phyloP scores from a whole-genome alignment of 1,139 yeast genomes.

The Zygoascus sp. region DNA sequence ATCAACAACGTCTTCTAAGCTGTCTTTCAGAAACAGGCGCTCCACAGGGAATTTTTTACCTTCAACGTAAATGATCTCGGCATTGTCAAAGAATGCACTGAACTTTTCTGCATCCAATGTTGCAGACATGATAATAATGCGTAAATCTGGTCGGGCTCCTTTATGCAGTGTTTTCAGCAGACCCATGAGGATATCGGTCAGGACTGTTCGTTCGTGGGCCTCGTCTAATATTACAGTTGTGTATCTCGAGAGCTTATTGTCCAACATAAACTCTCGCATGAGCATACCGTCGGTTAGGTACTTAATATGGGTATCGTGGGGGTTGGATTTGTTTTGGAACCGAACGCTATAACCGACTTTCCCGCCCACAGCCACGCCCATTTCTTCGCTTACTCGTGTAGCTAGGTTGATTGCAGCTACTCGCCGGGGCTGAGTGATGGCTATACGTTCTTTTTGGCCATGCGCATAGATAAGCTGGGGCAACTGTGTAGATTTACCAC shows the following conservation, averaged over 20 bases:
- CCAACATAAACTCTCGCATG: slow-evolving; percentile 81
- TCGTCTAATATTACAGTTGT: slow-evolving; percentile 85
- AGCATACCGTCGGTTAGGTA: slow-evolving; percentile 98
- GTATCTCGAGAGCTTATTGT: slow-evolving; percentile 58
- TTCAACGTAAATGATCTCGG: slow-evolving; percentile 79
- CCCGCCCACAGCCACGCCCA: slow-evolving; percentile 60
- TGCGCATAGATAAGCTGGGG: slow-evolving; percentile 62
- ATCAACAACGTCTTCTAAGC: slow-evolving; percentile 80
- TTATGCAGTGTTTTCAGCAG: slow-evolving; percentile 59
- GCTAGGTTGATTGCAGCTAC: slow-evolving; percentile 97
- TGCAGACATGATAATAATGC: slow-evolving; percentile 83
- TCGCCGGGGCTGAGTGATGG: slow-evolving; percentile 95
- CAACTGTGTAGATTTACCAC: slow-evolving; percentile 94
- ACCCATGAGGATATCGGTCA: slow-evolving; percentile 87
- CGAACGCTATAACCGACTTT: slow-evolving; percentile 95
- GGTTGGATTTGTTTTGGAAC: slow-evolving; percentile 55
- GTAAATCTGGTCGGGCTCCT: slow-evolving; percentile 38
- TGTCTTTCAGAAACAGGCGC: slow-evolving; percentile 53
- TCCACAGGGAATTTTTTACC: slow-evolving; percentile 88
- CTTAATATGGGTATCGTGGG: slow-evolving; percentile 59
- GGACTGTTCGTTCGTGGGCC: slow-evolving; percentile 93
- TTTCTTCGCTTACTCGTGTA: slow-evolving; percentile 85
- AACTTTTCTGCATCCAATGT: slow-evolving; percentile 91
- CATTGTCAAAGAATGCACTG: slow-evolving; percentile 67
- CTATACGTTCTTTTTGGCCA: slow-evolving; percentile 52